phyloP scores from a whole-genome alignment of 2,329 filamentous ascomycete species.

The Chaetomium olivaceum region DNA sequence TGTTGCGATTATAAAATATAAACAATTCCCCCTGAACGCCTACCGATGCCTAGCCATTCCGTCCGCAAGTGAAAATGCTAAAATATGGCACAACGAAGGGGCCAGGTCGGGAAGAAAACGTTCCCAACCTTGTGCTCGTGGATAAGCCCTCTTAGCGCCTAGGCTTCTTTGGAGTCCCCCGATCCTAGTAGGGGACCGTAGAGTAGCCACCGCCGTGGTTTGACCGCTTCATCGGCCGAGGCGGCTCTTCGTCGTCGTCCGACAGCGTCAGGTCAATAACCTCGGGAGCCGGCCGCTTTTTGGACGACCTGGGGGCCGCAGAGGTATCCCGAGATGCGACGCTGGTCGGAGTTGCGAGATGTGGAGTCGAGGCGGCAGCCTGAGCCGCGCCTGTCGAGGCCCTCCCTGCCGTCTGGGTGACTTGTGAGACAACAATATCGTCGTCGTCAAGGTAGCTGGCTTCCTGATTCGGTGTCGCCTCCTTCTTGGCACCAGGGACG shows the following conservation, averaged over 20 bases:
- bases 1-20: slow-evolving; percentile 1
- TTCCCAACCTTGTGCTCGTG: neutral
- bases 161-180: slow-evolving; percentile 11
- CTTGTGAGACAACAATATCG: slow-evolving; percentile 51
- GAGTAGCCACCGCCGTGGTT: slow-evolving; percentile 29
- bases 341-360: slow-evolving; percentile 37
- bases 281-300: slow-evolving; percentile 52
- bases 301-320: slow-evolving; percentile 40
- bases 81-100: slow-evolving; percentile 7
- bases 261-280: slow-evolving; percentile 63
- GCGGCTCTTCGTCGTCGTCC: slow-evolving; percentile 53
- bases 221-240: slow-evolving; percentile 52
- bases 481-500: slow-evolving; percentile 40
- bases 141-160: neutral
- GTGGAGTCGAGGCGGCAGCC: slow-evolving; percentile 13
- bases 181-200: slow-evolving; percentile 13
- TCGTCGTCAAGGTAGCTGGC: slow-evolving; percentile 47
- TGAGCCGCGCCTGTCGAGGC: slow-evolving; percentile 42
- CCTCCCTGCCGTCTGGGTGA: slow-evolving; percentile 40
- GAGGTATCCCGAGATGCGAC: slow-evolving; percentile 42
- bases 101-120: neutral
- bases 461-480: slow-evolving; percentile 35
- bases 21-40: slow-evolving; percentile 13
- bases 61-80: slow-evolving; percentile 1
- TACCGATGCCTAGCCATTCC: slow-evolving; percentile 4